Evolutionary conservation across 2,329 filamentous ascomycete genomes (phyloP), one percentile per base, ranked within the genome.

Genomic region (Fusarium humuli): DNA sequence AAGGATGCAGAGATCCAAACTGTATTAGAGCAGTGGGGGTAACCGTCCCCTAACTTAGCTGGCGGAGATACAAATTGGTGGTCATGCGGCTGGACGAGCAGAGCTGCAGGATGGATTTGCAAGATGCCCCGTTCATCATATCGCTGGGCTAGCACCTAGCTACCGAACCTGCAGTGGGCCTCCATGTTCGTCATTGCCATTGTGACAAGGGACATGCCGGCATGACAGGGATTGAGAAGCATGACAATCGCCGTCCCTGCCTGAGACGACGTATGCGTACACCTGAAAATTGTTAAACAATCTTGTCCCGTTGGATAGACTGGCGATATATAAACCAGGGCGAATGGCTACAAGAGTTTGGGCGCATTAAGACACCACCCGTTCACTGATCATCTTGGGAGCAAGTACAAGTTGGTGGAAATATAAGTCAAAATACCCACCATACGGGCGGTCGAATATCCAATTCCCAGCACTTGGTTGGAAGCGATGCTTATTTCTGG

Each of bases 131-230:
- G 62, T 74, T 70, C 68, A 74, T 64, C 57, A 65, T 71, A 69
- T 72, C 66, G 70, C 58, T 59, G 34, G 62, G 42, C 73, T 75
- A 75, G 58, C 61, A 65, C 67, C 56, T 71, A 75, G 73, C 73
- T 75, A 75, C 73, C 73, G 73, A 75, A 65, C 70, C 68, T 75
- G 63, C 57, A 61, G 70, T 73, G 69, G 72, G 61, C 69, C 69
- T 70, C 61, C 67, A 74, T 73, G 70, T 73, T 74, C 73, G 71
- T 75, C 73, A 75, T 74, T 74, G 63, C 61, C 63, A 64, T 64
- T 67, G 52, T 54, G 62, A 63, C 64, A 59, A 72, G 69, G 70
- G 56, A 53, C 48, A 65, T 59, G 61, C 54, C 58, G 34, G 27
- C 61, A 30, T 34, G 50, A 62, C 61, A 62, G 45, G 60, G 59